Percentiles rank a stretch among this genome's conserved stretches.
phyloP scores from a whole-genome alignment of 257 asterid species.

The Solanum okadae region DNA sequence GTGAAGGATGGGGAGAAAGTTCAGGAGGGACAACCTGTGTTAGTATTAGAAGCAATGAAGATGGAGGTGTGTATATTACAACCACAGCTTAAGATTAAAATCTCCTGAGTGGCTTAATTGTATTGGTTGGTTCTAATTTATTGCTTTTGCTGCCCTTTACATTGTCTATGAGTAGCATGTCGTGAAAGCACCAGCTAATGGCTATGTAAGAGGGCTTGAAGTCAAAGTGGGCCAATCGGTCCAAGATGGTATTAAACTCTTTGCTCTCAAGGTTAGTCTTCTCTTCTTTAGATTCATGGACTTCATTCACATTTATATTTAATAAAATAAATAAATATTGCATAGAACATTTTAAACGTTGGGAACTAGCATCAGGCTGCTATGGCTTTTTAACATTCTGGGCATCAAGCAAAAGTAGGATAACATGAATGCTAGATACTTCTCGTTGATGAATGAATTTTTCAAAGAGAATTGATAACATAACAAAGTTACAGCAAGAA shows the following conservation, averaged over 20 bases:
- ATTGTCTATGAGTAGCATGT: conserved; percentile 51
- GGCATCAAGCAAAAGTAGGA: neutral
- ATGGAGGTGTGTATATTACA: conserved; percentile 69
- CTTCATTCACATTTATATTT: neutral
- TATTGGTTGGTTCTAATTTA: neutral
- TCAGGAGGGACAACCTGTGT: conserved; percentile 64
- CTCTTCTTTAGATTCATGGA: neutral
- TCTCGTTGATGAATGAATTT: neutral
- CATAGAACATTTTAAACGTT: neutral
- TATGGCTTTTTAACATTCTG: neutral
- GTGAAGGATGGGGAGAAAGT: conserved; percentile 62
- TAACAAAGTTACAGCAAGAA: neutral
- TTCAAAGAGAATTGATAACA: neutral
- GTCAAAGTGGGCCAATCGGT: conserved; percentile 75
- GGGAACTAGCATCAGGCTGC: neutral
- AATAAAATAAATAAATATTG: neutral
- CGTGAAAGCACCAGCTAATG: conserved; percentile 68
- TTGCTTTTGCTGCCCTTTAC: neutral
- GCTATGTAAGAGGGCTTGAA: conserved; percentile 59
- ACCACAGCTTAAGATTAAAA: neutral
- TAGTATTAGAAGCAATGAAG: conserved; percentile 96
- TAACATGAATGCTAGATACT: neutral
- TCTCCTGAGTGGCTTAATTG: neutral
- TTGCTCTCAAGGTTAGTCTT: conserved; percentile 49
- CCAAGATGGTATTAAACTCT: conserved; percentile 65